Base-by-base conservation (phyloP, 345 rosid species). In the Salix arbutifolia region DNA sequence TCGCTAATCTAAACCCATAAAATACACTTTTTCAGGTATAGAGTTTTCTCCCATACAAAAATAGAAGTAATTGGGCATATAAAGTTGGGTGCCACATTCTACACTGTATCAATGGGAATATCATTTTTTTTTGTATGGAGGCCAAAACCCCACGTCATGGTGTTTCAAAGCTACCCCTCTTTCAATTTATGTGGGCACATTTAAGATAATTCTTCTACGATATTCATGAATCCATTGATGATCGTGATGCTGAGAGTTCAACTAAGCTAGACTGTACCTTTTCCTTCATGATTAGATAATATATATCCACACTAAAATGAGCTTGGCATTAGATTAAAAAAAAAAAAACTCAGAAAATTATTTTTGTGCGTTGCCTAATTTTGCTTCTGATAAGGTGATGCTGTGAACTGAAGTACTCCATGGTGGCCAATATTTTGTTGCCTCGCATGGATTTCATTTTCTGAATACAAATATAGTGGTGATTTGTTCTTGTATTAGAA, bases 1-100 rank as follows among this genome's bases (percentile, higher is more conserved):
- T 4, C 7, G 1, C 1, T 35, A 0, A 35, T 0, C 7, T 35
- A 0, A 35, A 35, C 37, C 5, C 0, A 35, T 35, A 35, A 35
- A 35, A 35, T 35, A 35, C 5, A 0, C 5, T 35, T 35, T 35
- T 35, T 35, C 0, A 0, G 7, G 7, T 5, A 35, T 35, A 35
- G 1, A 35, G 1, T 35, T 35, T 35, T 35, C 7, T 35, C 1
- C 5, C 37, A 0, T 35, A 35, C 0, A 5, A 35, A 33, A 33
- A 33, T 33, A 35, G 7, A 35, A 35, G 21, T 52, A 19, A 52
- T 19, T 52, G 58, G 3, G 23, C 58, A 52, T 52, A 19, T 19
- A 52, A 53, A 53, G 60, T 53, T 9, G 11, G 21, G 60, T 21
- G 25, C 60, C 23, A 21, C 60, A 53, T 21, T 53, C 25, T 21